phyloP scores from a whole-genome alignment of 192 early-diverging fungal species.

The Gryganskiella cystojenkinii region DNA sequence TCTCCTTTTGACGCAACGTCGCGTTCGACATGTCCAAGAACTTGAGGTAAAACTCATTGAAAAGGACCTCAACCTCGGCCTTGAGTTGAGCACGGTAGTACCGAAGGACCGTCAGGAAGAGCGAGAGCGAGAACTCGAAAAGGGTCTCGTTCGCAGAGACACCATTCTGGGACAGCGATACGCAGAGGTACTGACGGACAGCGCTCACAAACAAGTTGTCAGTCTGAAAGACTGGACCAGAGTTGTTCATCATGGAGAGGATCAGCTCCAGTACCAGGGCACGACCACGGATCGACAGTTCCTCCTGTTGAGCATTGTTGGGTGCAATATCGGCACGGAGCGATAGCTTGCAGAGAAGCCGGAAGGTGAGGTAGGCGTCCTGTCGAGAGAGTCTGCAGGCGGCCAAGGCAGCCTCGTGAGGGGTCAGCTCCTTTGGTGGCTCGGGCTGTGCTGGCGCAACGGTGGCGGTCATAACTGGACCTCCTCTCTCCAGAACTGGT shows the following conservation, averaged over 20 bases:
- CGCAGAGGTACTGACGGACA: conserved; percentile 56
- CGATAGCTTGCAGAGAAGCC: conserved; percentile 55
- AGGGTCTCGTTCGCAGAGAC: conserved; percentile 59
- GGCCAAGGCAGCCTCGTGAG: conserved; percentile 25
- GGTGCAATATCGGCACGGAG: conserved; percentile 41
- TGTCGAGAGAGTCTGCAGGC: conserved; percentile 47
- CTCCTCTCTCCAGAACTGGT: conserved; percentile 21
- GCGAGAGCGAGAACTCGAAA: conserved; percentile 58
- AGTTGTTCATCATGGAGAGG: conserved; percentile 62
- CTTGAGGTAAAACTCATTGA: conserved; percentile 89
- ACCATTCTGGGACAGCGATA: conserved; percentile 59
- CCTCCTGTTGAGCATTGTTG: conserved; percentile 48
- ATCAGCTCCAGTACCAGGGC: conserved; percentile 56
- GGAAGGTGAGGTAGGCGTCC: conserved; percentile 57
- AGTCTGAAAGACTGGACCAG: conserved; percentile 54
- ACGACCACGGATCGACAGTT: conserved; percentile 54
- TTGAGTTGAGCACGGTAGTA: conserved; percentile 69
- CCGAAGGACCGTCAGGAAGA: conserved; percentile 53
- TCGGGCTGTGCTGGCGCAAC: conserved; percentile 6
- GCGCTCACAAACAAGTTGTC: conserved; percentile 51
- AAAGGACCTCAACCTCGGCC: conserved; percentile 87
- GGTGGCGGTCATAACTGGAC: conserved; percentile 4
- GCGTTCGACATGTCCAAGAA: conserved; percentile 82
- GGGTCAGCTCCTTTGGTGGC: conserved; percentile 18
- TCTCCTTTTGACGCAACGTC: conserved; percentile 75